Base-by-base conservation (phyloP, 768 basidiomycete species). In the Rhodotorula graminis region DNA sequence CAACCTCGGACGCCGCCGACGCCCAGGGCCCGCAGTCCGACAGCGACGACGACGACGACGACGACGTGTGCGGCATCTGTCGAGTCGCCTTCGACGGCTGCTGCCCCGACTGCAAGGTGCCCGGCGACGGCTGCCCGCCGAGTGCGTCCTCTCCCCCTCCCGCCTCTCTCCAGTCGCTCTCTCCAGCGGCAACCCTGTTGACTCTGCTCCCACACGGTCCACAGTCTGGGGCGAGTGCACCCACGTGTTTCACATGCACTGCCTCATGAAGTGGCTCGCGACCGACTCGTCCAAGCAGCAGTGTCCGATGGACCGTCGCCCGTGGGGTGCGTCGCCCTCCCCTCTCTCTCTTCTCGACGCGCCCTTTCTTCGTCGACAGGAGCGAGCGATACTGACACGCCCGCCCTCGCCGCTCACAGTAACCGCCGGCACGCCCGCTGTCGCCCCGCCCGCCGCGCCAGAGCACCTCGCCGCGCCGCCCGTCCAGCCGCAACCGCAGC, bases 191-290 rank as follows among this genome's bases (percentile, higher is more conserved):
- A 25, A 25, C 23, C 25, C 29, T 31, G 56, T 46, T 59, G 68
- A 40, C 56, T 59, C 19, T 21, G 33, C 52, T n/a, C 59, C 42
- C 46, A 50, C 25, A 42, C 31, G 55, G 37, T 46, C 16, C 49
- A n/a, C 75, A 98, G 95, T 98, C 65, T 98, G 93, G 92, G 96
- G 96, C 47, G 89, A 96, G 82, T 99, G 95, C 79, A 92, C 88
- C 12, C 96, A 98, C 80, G 88, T 96, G 69, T 99, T 98, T 79
- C 96, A 99, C 80, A 93, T 97, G 92, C 95, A 99, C 80, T 98
- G 95, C 82, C 83, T 99, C 21, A 85, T 95, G 74, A 96, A 97
- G 81, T 99, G 96, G 96, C 87, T 97, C 71, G 88, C 88, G 8
- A 94, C 93, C 0, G 10, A 87, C 27, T 64, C 90, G 23, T 93